Conservation (phyloP, 2,329 filamentous ascomycete genomes). For the Orbilia javanica region DNA sequence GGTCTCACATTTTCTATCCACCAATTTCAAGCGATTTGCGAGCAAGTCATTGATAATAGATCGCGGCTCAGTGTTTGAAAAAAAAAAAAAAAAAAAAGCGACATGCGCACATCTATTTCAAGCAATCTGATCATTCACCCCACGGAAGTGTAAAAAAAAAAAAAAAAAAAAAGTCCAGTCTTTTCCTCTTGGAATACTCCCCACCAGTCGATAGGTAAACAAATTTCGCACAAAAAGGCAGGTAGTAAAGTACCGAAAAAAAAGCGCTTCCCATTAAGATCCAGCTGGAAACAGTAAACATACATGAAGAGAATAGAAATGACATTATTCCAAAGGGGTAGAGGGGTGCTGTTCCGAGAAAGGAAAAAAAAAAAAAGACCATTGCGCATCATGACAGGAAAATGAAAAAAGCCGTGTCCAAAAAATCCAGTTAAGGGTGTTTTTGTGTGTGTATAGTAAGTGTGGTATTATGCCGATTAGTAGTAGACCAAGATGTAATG, state of each 20-base stretch:
- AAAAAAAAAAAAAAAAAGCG: not conserved
- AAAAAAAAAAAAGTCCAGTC: not conserved
- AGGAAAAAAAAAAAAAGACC: constrained; percentile 6
- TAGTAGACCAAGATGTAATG: constrained; percentile 21
- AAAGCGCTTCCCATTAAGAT: constrained; percentile 58
- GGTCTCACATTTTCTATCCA: not conserved
- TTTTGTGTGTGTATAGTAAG: constrained; percentile 20
- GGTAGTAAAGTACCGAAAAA: constrained; percentile 16
- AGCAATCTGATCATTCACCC: constrained; percentile 1
- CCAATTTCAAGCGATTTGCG: not conserved
- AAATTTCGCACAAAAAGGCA: constrained; percentile 11
- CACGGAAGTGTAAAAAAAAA: not conserved
- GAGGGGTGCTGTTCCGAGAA: not conserved
- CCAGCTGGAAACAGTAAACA: constrained; percentile 56
- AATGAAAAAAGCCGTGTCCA: constrained; percentile 19
- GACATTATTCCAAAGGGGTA: constrained; percentile 19
- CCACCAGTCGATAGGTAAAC: constrained; percentile 5
- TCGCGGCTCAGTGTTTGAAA: constrained; percentile 1
- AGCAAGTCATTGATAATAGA: too few species aligned
- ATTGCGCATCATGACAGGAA: constrained; percentile 10
- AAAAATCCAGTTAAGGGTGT: constrained; percentile 17
- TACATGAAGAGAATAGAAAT: constrained; percentile 51
- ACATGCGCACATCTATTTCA: constrained; percentile 10
- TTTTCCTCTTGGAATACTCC: not conserved
- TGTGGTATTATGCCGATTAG: constrained; percentile 36